Evolutionary conservation across 805 yeast genomes (phyloP).

Genomic region (Yamadazyma akitaensis): DNA sequence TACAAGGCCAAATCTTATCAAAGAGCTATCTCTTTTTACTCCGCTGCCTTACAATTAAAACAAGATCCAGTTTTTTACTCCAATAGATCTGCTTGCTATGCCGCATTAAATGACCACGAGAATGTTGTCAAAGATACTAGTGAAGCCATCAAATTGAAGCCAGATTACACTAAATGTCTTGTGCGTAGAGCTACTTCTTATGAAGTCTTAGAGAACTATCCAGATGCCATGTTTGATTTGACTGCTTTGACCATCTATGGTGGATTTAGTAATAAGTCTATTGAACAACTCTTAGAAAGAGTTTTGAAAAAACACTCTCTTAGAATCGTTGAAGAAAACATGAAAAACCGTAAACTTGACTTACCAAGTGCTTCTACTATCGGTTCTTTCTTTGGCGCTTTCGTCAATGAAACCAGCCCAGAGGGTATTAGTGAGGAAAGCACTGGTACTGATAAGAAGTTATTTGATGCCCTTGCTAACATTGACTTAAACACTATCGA

Average conservation of each 20-base stretch:
- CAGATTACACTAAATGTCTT: conserved; percentile 87
- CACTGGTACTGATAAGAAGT: conserved; percentile 59
- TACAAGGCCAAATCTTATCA: conserved; percentile 69
- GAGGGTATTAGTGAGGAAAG: conserved; percentile 49
- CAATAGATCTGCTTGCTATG: conserved; percentile 94
- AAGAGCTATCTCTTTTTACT: conserved; percentile 76
- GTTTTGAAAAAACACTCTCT: conserved; percentile 79
- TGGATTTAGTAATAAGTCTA: conserved; percentile 72
- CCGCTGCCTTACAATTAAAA: conserved; percentile 71
- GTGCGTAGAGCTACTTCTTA: conserved; percentile 91
- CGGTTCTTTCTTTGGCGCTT: conserved; percentile 87
- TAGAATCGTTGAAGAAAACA: conserved; percentile 60
- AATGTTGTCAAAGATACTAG: conserved; percentile 88
- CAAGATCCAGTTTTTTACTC: conserved; percentile 88
- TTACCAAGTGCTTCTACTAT: conserved; percentile 83
- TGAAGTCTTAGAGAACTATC: conserved; percentile 73
- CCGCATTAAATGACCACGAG: conserved; percentile 73
- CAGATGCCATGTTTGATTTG: conserved; percentile 86
- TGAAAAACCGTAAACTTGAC: conserved; percentile 47
- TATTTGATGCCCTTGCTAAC: conserved; percentile 62
- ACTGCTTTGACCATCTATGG: conserved; percentile 86
- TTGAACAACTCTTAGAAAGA: conserved; percentile 82
- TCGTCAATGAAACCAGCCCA: conserved; percentile 52
- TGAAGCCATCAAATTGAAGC: conserved; percentile 78
- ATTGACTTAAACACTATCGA: conserved; percentile 50